phyloP scores from a whole-genome alignment of 257 asterid genomes.

The Forsythia viridissima region DNA sequence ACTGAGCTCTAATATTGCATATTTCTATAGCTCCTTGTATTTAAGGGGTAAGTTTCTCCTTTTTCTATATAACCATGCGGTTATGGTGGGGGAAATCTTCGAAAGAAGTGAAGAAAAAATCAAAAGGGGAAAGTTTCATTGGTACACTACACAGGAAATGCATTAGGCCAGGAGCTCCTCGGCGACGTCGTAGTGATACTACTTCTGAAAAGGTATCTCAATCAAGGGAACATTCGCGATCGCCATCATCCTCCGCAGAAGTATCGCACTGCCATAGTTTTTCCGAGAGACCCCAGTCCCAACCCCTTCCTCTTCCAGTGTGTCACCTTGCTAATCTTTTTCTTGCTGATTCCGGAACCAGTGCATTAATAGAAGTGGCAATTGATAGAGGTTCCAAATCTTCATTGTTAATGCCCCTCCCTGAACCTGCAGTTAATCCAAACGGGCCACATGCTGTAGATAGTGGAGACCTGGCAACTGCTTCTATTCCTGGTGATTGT shows the following conservation, averaged over 20 bases:
- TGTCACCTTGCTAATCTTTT: conserved; percentile 1
- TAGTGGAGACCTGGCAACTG: not conserved
- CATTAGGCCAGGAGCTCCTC: conserved; percentile 42
- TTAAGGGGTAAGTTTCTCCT: conserved; percentile 18
- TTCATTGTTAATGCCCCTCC: conserved; percentile 24
- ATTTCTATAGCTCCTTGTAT: conserved; percentile 8
- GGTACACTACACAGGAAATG: conserved; percentile 37
- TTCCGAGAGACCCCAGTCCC: conserved; percentile 39
- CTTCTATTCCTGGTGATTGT: not conserved
- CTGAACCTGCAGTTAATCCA: conserved; percentile 22
- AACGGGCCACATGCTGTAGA: conserved; percentile 31
- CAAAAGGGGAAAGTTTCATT: conserved; percentile 35
- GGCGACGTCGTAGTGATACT: conserved; percentile 29
- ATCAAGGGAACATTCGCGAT: conserved; percentile 32
- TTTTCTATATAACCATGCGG: conserved; percentile 34
- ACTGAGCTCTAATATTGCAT: conserved; percentile 15
- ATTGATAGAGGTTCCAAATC: too few species aligned
- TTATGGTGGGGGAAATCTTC: conserved; percentile 59
- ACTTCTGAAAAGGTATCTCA: conserved; percentile 37
- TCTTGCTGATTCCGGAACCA: too few species aligned
- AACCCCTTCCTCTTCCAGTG: conserved; percentile 56
- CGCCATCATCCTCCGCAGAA: conserved; percentile 39
- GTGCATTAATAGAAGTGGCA: too few species aligned
- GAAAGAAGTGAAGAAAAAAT: conserved; percentile 42
- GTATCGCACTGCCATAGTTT: conserved; percentile 40